Percentiles rank a stretch among this genome's conserved stretches.
These are phyloP conservation scores for Colletotrichum eremochloae DNA, from an alignment of 2,329 filamentous ascomycete genomes.

Conservation along the genomic window DNA sequence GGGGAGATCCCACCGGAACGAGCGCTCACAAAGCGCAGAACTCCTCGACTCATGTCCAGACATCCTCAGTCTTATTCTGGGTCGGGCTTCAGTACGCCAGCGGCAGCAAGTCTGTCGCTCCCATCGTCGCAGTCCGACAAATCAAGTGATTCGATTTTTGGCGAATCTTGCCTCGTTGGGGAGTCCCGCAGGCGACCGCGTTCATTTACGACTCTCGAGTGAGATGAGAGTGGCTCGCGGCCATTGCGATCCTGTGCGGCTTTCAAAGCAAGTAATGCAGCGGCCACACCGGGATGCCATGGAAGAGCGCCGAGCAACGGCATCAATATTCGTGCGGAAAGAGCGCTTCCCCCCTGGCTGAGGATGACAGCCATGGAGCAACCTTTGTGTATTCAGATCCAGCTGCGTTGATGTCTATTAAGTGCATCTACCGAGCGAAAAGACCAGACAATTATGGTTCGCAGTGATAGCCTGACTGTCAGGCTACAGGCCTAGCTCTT, in stretches of 20 bases:
- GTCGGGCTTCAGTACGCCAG: slow-evolving; percentile 1
- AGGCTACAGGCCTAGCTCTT: neutral
- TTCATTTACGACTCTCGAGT: neutral
- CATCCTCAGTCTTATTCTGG: slow-evolving; percentile 2
- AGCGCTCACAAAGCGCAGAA: slow-evolving; percentile 16
- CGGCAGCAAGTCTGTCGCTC: neutral
- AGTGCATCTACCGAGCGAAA: neutral
- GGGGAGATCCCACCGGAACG: neutral
- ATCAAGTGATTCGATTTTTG: slow-evolving; percentile 20
- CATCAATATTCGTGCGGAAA: neutral
- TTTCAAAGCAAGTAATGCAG: neutral
- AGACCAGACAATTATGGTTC: neutral
- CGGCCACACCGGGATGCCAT: too few relatives aligned
- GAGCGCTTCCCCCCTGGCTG: neutral
- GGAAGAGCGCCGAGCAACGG: neutral
- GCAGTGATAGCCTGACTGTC: neutral
- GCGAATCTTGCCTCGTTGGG: slow-evolving; percentile 1
- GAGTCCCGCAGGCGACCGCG: neutral
- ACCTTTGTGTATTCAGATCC: too few relatives aligned
- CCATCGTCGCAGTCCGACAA: neutral
- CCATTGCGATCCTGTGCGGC: neutral
- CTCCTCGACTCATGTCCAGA: slow-evolving; percentile 27
- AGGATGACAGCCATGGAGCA: neutral
- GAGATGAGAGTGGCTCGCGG: neutral
- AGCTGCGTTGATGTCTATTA: neutral